Percentiles rank a stretch among this genome's conserved stretches.
Evolutionary conservation across 1,284 basidiomycete species (phyloP).

Genomic region (Cutaneotrichosporon arboriforme): DNA sequence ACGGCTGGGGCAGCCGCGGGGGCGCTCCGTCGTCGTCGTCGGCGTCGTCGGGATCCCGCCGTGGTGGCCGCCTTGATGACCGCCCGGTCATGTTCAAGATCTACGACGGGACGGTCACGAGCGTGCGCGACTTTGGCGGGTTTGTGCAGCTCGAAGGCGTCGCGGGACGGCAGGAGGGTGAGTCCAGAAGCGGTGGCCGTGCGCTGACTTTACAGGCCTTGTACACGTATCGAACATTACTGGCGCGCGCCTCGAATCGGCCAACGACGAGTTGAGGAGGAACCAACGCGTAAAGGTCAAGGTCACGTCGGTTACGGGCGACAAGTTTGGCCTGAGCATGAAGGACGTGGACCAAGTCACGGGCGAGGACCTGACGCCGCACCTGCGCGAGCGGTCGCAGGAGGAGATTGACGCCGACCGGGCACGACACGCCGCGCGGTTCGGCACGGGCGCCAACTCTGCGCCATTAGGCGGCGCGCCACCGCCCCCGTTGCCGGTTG

Average conservation of each 20-base stretch:
- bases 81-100: slow-evolving; percentile 89
- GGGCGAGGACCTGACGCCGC: slow-evolving; percentile 79
- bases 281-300: slow-evolving; percentile 88
- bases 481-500: slow-evolving; percentile 27
- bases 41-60: slow-evolving; percentile 15
- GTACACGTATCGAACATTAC: slow-evolving; percentile 90
- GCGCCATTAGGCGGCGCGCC: slow-evolving; percentile 35
- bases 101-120: slow-evolving; percentile 78
- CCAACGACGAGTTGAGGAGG: slow-evolving; percentile 76
- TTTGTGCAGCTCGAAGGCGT: slow-evolving; percentile 88
- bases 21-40: slow-evolving; percentile 5
- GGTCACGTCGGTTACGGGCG: slow-evolving; percentile 85
- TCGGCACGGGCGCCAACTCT: slow-evolving; percentile 56
- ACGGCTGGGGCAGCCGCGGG: slow-evolving; percentile 37
- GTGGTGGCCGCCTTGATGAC: slow-evolving; percentile 78
- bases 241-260: slow-evolving; percentile 75
- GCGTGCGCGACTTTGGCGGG: slow-evolving; percentile 90
- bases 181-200: slow-evolving; percentile 52
- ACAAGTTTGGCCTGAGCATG: slow-evolving; percentile 81
- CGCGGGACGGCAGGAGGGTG: slow-evolving; percentile 65
- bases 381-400: slow-evolving; percentile 86
- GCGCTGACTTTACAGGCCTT: slow-evolving; percentile 62
- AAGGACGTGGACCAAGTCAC: slow-evolving; percentile 92
- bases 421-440: slow-evolving; percentile 58
- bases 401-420: slow-evolving; percentile 80